phyloP scores from a whole-genome alignment of 2,329 filamentous ascomycete genomes.

The Sclerotinia trifoliorum region DNA sequence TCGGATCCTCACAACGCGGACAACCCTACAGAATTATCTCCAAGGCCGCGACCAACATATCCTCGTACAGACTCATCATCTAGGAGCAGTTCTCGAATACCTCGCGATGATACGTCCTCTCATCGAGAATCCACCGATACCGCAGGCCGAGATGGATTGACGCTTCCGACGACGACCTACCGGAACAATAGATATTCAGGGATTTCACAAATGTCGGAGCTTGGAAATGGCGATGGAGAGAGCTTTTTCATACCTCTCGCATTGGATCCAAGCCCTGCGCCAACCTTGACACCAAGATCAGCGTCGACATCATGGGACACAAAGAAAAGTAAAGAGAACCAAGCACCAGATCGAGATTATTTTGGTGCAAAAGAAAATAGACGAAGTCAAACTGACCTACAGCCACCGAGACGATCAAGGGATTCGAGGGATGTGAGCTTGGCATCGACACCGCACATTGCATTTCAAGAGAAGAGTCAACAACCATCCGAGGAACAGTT shows the following conservation, averaged over 20 bases:
- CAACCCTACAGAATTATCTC: constrained; percentile 68
- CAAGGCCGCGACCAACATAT: constrained; percentile 55
- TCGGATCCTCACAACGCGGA: constrained; percentile 62
- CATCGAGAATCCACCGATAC: constrained; percentile 49
- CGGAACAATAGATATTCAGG: constrained; percentile 74
- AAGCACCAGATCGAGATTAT: constrained; percentile 53
- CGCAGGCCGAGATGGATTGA: constrained; percentile 58
- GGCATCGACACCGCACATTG: constrained; percentile 74
- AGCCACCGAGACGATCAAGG: constrained; percentile 26
- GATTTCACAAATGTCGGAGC: constrained; percentile 54
- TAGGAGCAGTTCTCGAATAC: constrained; percentile 50
- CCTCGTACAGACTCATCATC: constrained; percentile 55
- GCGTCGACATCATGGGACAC: constrained; percentile 48
- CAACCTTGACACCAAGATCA: constrained; percentile 52
- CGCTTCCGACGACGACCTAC: constrained; percentile 73
- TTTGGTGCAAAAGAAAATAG: constrained; percentile 50
- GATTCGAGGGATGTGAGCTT: constrained; percentile 48
- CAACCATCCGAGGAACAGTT: constrained; percentile 60
- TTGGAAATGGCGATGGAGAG: constrained; percentile 43
- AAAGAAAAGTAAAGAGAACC: constrained; percentile 42
- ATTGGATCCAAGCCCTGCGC: constrained; percentile 65
- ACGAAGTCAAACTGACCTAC: constrained; percentile 42
- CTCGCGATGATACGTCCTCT: constrained; percentile 48
- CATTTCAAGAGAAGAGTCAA: constrained; percentile 81
- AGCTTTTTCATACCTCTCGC: constrained; percentile 76